phyloP scores from a whole-genome alignment of 148 eudicot species.

The Fallopia convolvulus region DNA sequence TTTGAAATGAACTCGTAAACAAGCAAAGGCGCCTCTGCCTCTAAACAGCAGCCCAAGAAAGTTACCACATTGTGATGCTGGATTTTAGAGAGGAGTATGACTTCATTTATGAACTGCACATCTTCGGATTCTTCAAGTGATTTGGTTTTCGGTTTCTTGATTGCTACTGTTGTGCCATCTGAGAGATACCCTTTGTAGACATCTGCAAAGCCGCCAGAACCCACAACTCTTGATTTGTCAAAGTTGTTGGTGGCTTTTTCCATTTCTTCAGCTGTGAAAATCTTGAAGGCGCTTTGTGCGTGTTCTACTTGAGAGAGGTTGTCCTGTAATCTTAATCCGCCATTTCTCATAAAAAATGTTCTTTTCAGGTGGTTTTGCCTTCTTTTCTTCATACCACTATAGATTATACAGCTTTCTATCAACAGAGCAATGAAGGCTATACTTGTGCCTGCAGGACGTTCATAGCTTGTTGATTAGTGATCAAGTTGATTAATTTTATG shows the following conservation, averaged over 20 bases:
- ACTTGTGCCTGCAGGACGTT: not conserved
- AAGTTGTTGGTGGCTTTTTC: constrained; percentile 3
- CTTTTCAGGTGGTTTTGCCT: not conserved
- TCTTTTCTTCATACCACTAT: not conserved
- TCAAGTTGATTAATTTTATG: not conserved
- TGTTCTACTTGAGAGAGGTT: not conserved
- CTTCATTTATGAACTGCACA: constrained; percentile 30
- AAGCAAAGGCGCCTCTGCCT: constrained; percentile 22
- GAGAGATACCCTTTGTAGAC: constrained; percentile 9
- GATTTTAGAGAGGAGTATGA: constrained; percentile 17
- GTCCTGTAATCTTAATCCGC: constrained; percentile 3
- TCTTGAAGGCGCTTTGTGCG: not conserved
- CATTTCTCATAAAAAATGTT: constrained; percentile 1
- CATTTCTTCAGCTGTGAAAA: constrained; percentile 10
- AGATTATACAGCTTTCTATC: not conserved
- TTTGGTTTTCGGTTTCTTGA: constrained; percentile 13
- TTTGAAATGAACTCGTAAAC: constrained; percentile 26
- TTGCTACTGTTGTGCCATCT: not conserved
- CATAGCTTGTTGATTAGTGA: not conserved
- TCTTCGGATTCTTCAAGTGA: constrained; percentile 23
- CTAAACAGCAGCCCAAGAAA: constrained; percentile 26
- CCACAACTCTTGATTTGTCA: not conserved
- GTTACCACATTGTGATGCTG: constrained; percentile 31
- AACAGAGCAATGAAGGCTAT: not conserved
- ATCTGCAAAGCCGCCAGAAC: not conserved